These are phyloP conservation scores for Zarea fungicola DNA, from an alignment of 2,329 filamentous ascomycete species.

Conservation along the genomic window DNA sequence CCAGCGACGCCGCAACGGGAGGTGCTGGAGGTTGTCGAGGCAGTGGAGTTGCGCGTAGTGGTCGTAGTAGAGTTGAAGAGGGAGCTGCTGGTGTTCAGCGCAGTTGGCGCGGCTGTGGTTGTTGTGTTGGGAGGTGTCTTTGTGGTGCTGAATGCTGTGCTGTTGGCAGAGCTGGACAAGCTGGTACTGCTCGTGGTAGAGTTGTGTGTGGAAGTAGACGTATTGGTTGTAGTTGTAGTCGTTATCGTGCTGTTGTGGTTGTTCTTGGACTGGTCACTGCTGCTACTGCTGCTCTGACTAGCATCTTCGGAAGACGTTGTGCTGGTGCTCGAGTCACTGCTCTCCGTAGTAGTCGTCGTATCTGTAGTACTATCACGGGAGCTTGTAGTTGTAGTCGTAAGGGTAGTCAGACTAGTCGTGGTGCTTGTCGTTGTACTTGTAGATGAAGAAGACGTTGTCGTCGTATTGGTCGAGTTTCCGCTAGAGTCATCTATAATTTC, in stretches of 20 bases:
- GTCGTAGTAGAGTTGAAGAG: background rate
- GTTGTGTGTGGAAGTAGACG: background rate
- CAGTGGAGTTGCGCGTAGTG: conserved; percentile 1
- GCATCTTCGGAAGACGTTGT: too few species aligned
- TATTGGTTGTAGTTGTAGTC: background rate
- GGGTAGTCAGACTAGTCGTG: background rate
- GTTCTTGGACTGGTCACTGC: background rate
- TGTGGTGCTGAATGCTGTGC: background rate
- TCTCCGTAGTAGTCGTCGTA: background rate
- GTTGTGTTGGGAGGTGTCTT: background rate
- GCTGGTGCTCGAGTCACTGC: background rate
- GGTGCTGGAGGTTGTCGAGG: background rate
- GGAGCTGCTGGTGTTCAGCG: background rate
- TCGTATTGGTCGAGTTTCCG: conserved; percentile 10
- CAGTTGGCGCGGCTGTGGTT: background rate
- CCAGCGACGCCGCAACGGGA: conserved; percentile 6
- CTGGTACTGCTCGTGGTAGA: background rate
- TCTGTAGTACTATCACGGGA: background rate
- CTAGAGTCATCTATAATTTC: background rate
- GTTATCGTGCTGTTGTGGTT: background rate
- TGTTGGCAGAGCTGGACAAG: background rate
- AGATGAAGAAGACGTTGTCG: conserved; percentile 1
- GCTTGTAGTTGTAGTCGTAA: background rate
- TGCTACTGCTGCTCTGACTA: too few species aligned
- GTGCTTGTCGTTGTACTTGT: background rate